Conservation (phyloP, 331 rosid genomes). For the Rhamnella rubrinervis region DNA sequence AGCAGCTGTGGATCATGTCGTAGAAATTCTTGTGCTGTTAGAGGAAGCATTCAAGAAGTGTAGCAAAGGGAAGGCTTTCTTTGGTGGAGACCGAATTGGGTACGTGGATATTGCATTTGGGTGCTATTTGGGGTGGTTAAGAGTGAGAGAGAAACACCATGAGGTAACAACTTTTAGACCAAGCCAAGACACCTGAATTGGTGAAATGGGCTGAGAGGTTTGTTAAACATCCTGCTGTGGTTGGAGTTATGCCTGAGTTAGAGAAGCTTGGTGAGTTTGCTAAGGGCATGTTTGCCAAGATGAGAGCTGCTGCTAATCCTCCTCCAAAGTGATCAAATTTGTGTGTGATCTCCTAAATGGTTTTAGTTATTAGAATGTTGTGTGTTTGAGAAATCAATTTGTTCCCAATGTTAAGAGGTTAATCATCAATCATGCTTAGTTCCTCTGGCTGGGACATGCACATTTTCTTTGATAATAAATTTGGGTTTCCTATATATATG, state of each 20-base stretch:
- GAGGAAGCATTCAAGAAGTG: slow-evolving; percentile 45
- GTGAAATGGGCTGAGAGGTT: slow-evolving; percentile 20
- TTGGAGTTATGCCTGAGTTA: too few species aligned
- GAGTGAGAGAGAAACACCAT: slow-evolving; percentile 23
- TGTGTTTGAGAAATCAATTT: too few species aligned
- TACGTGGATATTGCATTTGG: slow-evolving; percentile 61
- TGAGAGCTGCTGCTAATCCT: slow-evolving; percentile 6
- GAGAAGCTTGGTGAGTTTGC: too few species aligned
- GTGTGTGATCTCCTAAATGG: too few species aligned
- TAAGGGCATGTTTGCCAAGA: too few species aligned
- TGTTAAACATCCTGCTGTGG: slow-evolving; percentile 24
- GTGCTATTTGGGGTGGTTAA: slow-evolving; percentile 52
- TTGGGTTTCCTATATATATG: too few species aligned
- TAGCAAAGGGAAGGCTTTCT: slow-evolving; percentile 54
- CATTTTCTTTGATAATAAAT: too few species aligned
- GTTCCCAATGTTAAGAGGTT: too few species aligned
- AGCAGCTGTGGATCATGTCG: slow-evolving; percentile 25
- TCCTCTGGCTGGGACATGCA: too few species aligned
- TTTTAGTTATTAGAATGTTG: too few species aligned
- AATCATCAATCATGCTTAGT: too few species aligned
- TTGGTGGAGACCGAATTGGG: slow-evolving; percentile 53
- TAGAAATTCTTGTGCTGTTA: slow-evolving; percentile 31
- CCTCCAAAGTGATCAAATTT: neutral
- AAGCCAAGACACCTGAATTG: slow-evolving; percentile 36
- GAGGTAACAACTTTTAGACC: slow-evolving; percentile 45